phyloP scores from a whole-genome alignment of 1,139 yeast species.

The Saccharomyces uvarum region DNA sequence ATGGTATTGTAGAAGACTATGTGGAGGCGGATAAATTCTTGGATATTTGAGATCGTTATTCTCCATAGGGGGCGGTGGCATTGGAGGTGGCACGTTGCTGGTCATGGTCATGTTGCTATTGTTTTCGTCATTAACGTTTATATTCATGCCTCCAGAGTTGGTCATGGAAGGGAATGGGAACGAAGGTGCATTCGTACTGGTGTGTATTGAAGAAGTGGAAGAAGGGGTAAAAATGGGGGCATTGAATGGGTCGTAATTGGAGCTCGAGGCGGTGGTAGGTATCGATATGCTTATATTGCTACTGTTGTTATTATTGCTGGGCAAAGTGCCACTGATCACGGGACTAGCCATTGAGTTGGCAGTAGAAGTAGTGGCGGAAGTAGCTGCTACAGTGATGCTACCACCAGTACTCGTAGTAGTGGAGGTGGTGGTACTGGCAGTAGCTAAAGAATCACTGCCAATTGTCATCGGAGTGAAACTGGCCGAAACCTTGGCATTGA shows the following conservation, averaged over 20 bases:
- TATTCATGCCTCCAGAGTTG: background rate
- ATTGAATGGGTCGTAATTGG: background rate
- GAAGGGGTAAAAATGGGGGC: background rate
- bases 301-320: background rate
- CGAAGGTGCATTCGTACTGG: background rate
- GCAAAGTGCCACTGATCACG: background rate
- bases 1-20: slow-evolving; percentile 64
- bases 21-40: slow-evolving; percentile 31
- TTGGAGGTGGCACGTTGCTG: background rate
- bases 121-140: background rate
- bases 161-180: background rate
- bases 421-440: slow-evolving; percentile 3
- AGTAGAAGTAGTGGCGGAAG: slow-evolving; percentile 8
- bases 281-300: background rate
- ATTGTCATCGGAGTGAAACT: slow-evolving; percentile 27
- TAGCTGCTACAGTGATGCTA: slow-evolving; percentile 7
- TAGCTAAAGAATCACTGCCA: slow-evolving; percentile 1
- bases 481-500: slow-evolving; percentile 31
- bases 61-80: background rate
- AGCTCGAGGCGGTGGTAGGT: background rate
- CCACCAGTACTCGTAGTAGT: slow-evolving; percentile 13
- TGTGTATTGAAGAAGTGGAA: background rate
- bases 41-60: slow-evolving; percentile 19
- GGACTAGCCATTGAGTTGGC: background rate
- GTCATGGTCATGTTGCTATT: slow-evolving; percentile 5